Evolutionary conservation across 2,329 filamentous ascomycete genomes (phyloP).

Genomic region (Decorospora gaudefroyi): DNA sequence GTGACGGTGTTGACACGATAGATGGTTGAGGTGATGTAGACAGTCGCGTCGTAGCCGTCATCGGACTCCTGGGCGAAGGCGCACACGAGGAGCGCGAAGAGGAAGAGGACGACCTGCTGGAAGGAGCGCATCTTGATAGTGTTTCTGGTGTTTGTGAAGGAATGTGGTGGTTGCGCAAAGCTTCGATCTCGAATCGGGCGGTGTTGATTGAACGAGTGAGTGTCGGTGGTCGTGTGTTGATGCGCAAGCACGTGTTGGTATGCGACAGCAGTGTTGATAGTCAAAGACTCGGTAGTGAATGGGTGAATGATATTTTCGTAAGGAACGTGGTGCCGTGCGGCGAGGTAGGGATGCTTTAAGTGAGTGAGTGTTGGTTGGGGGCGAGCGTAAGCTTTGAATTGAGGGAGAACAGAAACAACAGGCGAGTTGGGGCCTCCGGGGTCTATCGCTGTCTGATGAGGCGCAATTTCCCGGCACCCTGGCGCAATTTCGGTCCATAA

Average conservation of each 20-base stretch:
- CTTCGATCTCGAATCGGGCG: slow-evolving; percentile 11
- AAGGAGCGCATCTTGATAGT: slow-evolving; percentile 43
- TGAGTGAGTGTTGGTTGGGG: slow-evolving; percentile 3
- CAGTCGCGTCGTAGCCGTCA: slow-evolving; percentile 39
- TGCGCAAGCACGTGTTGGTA: too few relatives aligned
- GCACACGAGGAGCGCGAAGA: slow-evolving; percentile 43
- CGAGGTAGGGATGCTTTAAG: slow-evolving; percentile 10
- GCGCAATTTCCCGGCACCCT: slow-evolving; percentile 33
- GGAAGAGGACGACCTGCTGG: slow-evolving; percentile 40
- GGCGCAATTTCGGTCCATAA: slow-evolving; percentile 29
- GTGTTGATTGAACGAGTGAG: slow-evolving; percentile 3
- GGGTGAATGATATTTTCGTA: too few relatives aligned
- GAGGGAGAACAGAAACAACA: slow-evolving; percentile 30
- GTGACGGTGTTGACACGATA: slow-evolving; percentile 48
- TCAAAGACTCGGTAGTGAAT: slow-evolving; percentile 1
- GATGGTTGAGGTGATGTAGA: slow-evolving; percentile 47
- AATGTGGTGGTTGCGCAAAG: slow-evolving; percentile 7
- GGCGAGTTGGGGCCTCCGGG: slow-evolving; percentile 20
- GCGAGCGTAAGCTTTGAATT: slow-evolving; percentile 17
- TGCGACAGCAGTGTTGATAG: slow-evolving; percentile 19
- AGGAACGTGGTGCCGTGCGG: slow-evolving; percentile 24
- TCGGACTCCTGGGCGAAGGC: slow-evolving; percentile 34
- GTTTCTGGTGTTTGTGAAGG: slow-evolving; percentile 14
- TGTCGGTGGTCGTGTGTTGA: too few relatives aligned
- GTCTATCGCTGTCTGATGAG: slow-evolving; percentile 26